A percentile compares a stretch with the other conserved stretches of the same genome.
Conservation (phyloP, 495 filamentous ascomycete genomes). For the Hypoxylon lienhwacheense region DNA sequence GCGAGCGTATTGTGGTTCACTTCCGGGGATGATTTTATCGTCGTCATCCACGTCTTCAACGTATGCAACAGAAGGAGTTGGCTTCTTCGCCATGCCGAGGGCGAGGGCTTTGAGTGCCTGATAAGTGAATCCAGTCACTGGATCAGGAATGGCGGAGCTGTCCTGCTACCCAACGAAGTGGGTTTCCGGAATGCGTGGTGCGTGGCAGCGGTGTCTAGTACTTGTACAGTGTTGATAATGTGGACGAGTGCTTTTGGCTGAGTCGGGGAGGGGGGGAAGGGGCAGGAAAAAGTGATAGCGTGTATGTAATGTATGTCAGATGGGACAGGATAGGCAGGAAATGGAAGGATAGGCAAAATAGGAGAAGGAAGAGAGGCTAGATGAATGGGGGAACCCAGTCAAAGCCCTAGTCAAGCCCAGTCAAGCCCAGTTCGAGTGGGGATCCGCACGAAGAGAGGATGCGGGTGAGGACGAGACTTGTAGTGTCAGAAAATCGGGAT, state of each 20-base stretch:
- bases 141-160: constrained; percentile 35
- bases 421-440: constrained; percentile 26
- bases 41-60: constrained; percentile 56
- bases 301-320: constrained; percentile 20
- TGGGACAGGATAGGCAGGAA: not conserved
- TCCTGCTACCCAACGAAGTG: constrained; percentile 38
- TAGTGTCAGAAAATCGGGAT: constrained; percentile 34
- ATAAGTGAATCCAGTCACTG: constrained; percentile 38
- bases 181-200: constrained; percentile 33
- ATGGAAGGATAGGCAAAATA: constrained; percentile 1
- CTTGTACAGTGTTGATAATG: constrained; percentile 30
- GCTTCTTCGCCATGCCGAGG: constrained; percentile 33
- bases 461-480: constrained; percentile 35
- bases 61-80: constrained; percentile 44
- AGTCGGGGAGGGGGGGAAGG: not conserved
- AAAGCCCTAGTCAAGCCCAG: no score
- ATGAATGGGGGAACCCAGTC: constrained; percentile 3
- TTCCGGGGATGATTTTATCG: constrained; percentile 46
- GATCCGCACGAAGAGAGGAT: constrained; percentile 34
- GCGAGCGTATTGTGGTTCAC: constrained; percentile 40
- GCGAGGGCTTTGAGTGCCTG: constrained; percentile 27
- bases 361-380: constrained; percentile 19
- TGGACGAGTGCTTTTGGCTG: constrained; percentile 17
- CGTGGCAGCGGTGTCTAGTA: constrained; percentile 24
- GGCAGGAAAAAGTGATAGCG: constrained; percentile 26